phyloP scores from a whole-genome alignment of 306 rosid genomes.

The Purshia tridentata region DNA sequence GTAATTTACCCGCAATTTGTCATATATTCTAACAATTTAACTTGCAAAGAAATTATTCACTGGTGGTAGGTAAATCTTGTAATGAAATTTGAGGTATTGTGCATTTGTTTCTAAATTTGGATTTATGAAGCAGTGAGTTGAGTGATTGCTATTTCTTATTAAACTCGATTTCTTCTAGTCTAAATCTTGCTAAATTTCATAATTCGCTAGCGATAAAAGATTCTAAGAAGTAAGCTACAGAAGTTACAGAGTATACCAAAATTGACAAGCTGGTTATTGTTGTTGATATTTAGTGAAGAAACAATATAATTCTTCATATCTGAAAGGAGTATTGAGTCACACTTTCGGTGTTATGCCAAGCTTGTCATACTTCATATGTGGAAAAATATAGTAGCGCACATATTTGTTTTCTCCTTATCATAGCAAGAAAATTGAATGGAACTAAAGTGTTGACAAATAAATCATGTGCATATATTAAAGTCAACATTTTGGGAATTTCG shows the following conservation, averaged over 20 bases:
- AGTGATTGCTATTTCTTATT: neutral
- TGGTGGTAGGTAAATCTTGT: constrained; percentile 13
- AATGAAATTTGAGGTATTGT: neutral
- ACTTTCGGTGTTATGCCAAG: too few species aligned
- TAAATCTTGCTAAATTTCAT: neutral
- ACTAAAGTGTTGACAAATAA: neutral
- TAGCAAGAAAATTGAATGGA: neutral
- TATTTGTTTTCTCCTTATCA: neutral
- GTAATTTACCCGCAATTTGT: neutral
- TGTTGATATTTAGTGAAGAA: neutral
- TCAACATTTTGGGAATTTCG: neutral
- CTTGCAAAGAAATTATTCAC: neutral
- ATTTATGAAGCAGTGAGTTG: constrained; percentile 3
- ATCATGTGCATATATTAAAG: neutral
- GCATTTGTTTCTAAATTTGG: constrained; percentile 1
- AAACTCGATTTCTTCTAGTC: neutral
- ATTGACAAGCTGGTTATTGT: neutral
- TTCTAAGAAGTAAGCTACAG: neutral
- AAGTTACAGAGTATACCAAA: neutral
- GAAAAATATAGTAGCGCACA: neutral
- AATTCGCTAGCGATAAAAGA: neutral
- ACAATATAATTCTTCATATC: neutral
- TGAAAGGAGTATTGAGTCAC: too few species aligned
- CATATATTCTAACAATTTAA: neutral
- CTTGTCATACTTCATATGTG: too few species aligned